Conservation (phyloP, 148 eudicot species). For the Silene conica region DNA sequence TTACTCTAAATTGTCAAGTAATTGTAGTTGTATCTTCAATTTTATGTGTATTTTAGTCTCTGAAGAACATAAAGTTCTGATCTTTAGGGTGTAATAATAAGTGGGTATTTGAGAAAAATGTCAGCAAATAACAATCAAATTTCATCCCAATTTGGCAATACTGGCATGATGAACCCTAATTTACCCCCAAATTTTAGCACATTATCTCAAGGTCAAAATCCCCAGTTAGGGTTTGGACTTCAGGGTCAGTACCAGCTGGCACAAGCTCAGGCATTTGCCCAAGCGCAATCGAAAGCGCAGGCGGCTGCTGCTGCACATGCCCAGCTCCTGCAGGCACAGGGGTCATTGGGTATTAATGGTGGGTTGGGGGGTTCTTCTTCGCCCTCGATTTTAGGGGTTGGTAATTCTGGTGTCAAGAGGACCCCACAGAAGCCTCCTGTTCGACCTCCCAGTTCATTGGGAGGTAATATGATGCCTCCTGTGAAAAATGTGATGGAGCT, state of each 20-base stretch:
- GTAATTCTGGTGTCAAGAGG: constrained; percentile 42
- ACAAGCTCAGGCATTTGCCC: constrained; percentile 48
- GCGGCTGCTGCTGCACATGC: constrained; percentile 50
- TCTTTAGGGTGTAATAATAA: not conserved
- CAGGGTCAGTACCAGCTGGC: constrained; percentile 59
- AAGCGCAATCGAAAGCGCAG: constrained; percentile 48
- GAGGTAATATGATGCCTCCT: constrained; percentile 46
- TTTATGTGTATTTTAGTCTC: not conserved
- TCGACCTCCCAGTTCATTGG: constrained; percentile 53
- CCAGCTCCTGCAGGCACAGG: constrained; percentile 68
- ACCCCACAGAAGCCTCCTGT: constrained; percentile 68
- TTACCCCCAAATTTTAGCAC: constrained; percentile 44
- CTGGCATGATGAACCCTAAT: constrained; percentile 43
- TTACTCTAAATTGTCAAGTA: no score
- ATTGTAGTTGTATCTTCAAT: not conserved
- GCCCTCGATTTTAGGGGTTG: constrained; percentile 30
- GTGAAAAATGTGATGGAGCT: constrained; percentile 66
- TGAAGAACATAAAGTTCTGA: constrained; percentile 4
- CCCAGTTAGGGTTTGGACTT: constrained; percentile 57
- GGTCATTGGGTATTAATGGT: constrained; percentile 44
- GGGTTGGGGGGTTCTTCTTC: constrained; percentile 30
- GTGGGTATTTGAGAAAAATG: constrained; percentile 32
- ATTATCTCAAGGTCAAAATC: constrained; percentile 36
- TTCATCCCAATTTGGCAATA: constrained; percentile 56
- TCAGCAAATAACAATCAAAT: constrained; percentile 45